Evolutionary conservation across 2,329 filamentous ascomycete genomes (phyloP), one percentile per base, ranked within the genome.

Genomic region (Anthostomella pinea): DNA sequence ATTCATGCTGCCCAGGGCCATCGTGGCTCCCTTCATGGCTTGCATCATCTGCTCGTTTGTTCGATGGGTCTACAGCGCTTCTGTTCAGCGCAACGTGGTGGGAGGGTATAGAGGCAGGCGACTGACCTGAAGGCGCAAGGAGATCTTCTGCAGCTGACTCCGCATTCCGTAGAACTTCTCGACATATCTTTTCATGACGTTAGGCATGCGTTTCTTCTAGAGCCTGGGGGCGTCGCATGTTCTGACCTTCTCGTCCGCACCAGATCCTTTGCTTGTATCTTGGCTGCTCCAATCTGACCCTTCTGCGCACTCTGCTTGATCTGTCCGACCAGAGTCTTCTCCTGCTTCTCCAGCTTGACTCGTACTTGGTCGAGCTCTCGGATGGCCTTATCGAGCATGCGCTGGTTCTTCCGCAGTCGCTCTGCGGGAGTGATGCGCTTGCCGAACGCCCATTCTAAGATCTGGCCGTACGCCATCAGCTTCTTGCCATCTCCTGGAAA

Each of bases 1-100:
- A 65, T 98, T 98, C 93, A 98, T 98, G 68, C 86, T 94, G 36
- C 90, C 89, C 6, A 98, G 72, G 3, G 95, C 83, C 65, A 84
- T 82, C 1, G 93, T 97, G 4, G 93, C 93, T 21, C 93, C 93
- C 66, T 96, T 98, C 93, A 98, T 97, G 7, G 90, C 93, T 65
- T 95, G 88, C 90, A 96, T 96, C 93, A 98, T 98, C 66, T 97
- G 91, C 64, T 98, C 93, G 65, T 98, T 98, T 51, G 90, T 96
- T 48, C 93, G 83, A 48, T 97, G 91, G 32, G 93, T 98, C 87
- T 95, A 55, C 13, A 26, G 18, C n/a, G 13, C 4, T 21, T 14
- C 5, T 8, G 5, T 17, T 43, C 31, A 42, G 46, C 24, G 8
- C n/a, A n/a, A 39, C 13, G 18, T 15, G 8, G 13, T 4, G 14